Base-by-base conservation (phyloP, 106 monocot species). In the Xerophyta viscosa region DNA sequence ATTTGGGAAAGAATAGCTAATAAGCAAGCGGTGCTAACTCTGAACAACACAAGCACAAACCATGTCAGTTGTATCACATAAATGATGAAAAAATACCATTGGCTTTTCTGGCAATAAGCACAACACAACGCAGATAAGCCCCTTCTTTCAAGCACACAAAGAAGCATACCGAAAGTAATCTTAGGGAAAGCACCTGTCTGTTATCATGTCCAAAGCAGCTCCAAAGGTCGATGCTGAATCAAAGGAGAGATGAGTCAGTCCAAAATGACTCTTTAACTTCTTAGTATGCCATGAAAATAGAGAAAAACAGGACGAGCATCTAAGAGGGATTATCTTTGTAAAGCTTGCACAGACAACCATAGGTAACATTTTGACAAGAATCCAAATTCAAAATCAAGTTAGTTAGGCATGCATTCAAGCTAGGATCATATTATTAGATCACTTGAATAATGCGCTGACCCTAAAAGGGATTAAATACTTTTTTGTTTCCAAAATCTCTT, bases 171-270 rank as follows among this genome's bases (percentile, higher is more conserved):
- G 8, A 39, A 50, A n/a, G 46, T 36, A 45, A 14, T 56, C n/a
- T 8, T 29, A 30, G 41, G 31, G 62, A 57, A 64, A 55, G 55
- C 36, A 91, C 91, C 86, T 91, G 82, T 91, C 91, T 21, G 86
- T 86, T 62, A 91, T 75, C 91, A 91, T 91, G 75, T 91, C 91
- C 75, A 91, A 57, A 27, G 81, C 86, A 75, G 86, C 91, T 76
- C 91, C 91, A 78, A 91, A 82, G 33, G 91, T 91, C 51, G 91
- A 91, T 31, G 78, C 91, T 91, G 78, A 31, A 67, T 46, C n/a
- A 46, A 7, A 46, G 2, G 20, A 46, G 39, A 39, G 10, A 33
- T 12, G 13, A 39, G 1, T 39, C 39, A 39, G 33, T 11, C 5
- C 33, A 11, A 5, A 5, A 5, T 11, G 11, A 11, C 11, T 33